Evolutionary conservation across 1,284 basidiomycete species (phyloP), one percentile per base, ranked within the genome.

Genomic region (Ceratobasidium sp.): DNA sequence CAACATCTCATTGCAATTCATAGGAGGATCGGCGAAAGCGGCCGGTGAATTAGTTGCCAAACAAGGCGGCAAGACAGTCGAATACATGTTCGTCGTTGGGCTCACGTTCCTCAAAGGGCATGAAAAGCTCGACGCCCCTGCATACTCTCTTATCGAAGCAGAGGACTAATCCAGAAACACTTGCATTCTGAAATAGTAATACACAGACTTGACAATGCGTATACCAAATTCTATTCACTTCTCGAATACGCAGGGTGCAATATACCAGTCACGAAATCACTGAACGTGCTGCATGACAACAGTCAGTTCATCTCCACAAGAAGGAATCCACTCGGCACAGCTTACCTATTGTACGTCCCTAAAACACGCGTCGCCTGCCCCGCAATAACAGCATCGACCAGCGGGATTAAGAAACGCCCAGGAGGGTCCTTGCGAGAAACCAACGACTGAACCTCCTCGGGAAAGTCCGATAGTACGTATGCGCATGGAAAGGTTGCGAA

Each of bases 61-160:
- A 82, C 87, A 89, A 76, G 94, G 95, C 46, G 95, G 91, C 72
- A 91, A 90, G 77, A 92, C 92, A 38, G 82, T 98, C 72, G 95
- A 98, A 82, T 98, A 98, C 84, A 83, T 99, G 77, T 99, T 99
- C 84, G 91, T 98, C 80, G 91, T 98, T 76, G 94, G 95, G 76
- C 83, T 98, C 64, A 85, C 91, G 57, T 91, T 95, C 85, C 88
- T 98, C 79, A 89, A 95, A 76, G 94, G 92, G 13, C 81, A 86
- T 9, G 84, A 88, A 74, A 91, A 92, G 82, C 87, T 98, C 72
- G 89, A 95, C 79, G 95, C 94, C 43, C 95, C 96, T 2, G 83
- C 90, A 21, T 98, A 96, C 83, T 93, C 92, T 55, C 89, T 97
- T 80, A 85, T 94, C 78, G 87, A 96, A 81, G 84, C 87, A 72